Percentiles rank a stretch among this genome's conserved stretches.
These are phyloP conservation scores for Globisporangium megalacanthum DNA, from an alignment of 352 stramenopile genomes.

Conservation along the genomic window DNA sequence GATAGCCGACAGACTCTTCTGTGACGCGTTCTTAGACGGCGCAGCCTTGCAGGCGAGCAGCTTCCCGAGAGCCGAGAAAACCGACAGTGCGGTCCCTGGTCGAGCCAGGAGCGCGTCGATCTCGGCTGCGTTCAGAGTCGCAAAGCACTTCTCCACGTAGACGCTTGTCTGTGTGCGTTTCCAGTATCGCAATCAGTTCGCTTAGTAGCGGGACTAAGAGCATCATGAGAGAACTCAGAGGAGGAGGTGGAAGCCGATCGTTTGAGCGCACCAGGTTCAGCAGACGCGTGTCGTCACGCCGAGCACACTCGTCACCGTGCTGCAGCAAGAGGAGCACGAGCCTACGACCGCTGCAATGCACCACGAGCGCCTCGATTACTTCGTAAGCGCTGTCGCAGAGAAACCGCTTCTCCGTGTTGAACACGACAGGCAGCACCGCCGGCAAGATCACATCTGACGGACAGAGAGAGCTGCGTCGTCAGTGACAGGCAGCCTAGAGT, in stretches of 20 bases:
- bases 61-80: constrained; percentile 22
- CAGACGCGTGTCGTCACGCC: constrained; percentile 33
- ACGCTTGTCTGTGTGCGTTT: constrained; percentile 28
- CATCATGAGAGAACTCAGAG: not conserved
- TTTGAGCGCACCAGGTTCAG: constrained; percentile 38
- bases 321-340: constrained; percentile 34
- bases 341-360: constrained; percentile 43
- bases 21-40: constrained; percentile 33
- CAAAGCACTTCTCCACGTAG: constrained; percentile 58
- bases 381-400: constrained; percentile 53
- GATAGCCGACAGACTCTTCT: constrained; percentile 36
- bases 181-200: not conserved
- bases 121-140: constrained; percentile 26
- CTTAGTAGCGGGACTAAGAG: not conserved
- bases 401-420: constrained; percentile 50
- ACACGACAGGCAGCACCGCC: constrained; percentile 33
- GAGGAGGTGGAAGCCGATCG: not conserved
- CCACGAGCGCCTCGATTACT: constrained; percentile 45
- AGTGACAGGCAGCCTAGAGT: too few species aligned
- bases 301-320: constrained; percentile 18
- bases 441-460: constrained; percentile 41
- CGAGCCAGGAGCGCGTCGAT: constrained; percentile 22
- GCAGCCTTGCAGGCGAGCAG: constrained; percentile 39
- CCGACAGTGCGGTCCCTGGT: constrained; percentile 9
- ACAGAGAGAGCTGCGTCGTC: not conserved